phyloP scores from a whole-genome alignment of 495 filamentous ascomycete genomes.

The Staphylotrichum longicolle region DNA sequence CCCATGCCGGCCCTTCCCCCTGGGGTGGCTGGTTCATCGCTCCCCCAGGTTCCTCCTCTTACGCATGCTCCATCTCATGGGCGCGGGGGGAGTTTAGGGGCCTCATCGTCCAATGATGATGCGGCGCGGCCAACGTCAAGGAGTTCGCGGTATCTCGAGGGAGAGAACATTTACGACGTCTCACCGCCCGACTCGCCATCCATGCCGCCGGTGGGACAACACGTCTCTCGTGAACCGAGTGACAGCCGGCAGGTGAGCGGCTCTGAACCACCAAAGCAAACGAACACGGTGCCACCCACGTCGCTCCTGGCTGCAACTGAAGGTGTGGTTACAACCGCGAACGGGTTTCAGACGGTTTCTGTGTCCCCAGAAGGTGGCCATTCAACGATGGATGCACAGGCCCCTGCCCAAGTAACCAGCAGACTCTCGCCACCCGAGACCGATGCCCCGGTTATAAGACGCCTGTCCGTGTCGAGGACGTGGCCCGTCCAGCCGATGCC shows the following conservation, averaged over 20 bases:
- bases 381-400: slow-evolving; percentile 28
- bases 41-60: slow-evolving; percentile 16
- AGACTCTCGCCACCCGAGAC: slow-evolving; percentile 14
- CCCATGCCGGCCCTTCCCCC: slow-evolving; percentile 23
- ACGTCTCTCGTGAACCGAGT: slow-evolving; percentile 20
- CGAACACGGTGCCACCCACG: slow-evolving; percentile 10
- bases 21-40: neutral
- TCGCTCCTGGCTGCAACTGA: neutral
- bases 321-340: slow-evolving; percentile 10
- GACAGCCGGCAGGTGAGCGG: slow-evolving; percentile 25
- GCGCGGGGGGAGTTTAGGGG: slow-evolving; percentile 20
- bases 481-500: slow-evolving; percentile 43
- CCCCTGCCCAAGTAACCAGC: slow-evolving; percentile 29
- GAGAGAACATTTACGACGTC: slow-evolving; percentile 54
- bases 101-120: slow-evolving; percentile 7
- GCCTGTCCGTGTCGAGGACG: slow-evolving; percentile 43
- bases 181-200: slow-evolving; percentile 52
- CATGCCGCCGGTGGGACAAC: slow-evolving; percentile 17
- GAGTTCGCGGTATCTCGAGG: slow-evolving; percentile 29
- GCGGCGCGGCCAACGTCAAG: slow-evolving; percentile 25
- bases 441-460: slow-evolving; percentile 27
- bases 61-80: slow-evolving; percentile 18
- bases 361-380: slow-evolving; percentile 10
- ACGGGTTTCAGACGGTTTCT: slow-evolving; percentile 17
- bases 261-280: slow-evolving; percentile 11